Evolutionary conservation across 225 moss, liverwort and hornwort species (phyloP).

Genomic region (Polytrichum formosum): DNA sequence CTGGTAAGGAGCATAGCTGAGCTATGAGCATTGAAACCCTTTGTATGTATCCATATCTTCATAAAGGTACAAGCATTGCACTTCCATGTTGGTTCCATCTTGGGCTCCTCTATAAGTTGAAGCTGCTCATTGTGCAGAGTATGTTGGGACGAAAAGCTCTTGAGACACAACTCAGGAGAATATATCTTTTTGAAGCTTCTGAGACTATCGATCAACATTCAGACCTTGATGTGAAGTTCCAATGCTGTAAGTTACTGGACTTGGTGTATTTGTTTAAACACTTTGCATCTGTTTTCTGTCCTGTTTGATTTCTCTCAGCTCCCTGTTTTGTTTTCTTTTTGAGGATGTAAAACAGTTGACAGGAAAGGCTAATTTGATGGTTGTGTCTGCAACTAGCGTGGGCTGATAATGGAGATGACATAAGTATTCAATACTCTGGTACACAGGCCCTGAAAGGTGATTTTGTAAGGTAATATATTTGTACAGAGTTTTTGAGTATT

Average conservation of each 20-base stretch:
- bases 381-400: conserved; percentile 36
- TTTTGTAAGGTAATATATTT: conserved; percentile 69
- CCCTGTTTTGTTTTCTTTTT: too few species aligned
- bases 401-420: conserved; percentile 98
- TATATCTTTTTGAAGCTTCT: conserved; percentile 53
- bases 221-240: conserved; percentile 53
- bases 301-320: too few species aligned
- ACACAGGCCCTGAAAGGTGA: conserved; percentile 91
- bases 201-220: conserved; percentile 42
- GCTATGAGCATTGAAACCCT: too few species aligned
- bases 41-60: too few species aligned
- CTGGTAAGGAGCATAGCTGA: too few species aligned
- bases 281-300: too few species aligned
- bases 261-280: background rate
- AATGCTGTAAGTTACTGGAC: conserved; percentile 48
- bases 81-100: too few species aligned
- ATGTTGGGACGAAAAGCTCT: conserved; percentile 61
- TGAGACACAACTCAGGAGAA: conserved; percentile 53
- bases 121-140: conserved; percentile 38
- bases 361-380: background rate
- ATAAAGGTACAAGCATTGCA: too few species aligned
- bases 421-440: conserved; percentile 96
- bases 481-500: background rate
- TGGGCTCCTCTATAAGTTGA: too few species aligned
- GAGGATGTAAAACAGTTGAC: too few species aligned